Conservation (phyloP, 139 green algal species). For the Gonium pectorale region DNA sequence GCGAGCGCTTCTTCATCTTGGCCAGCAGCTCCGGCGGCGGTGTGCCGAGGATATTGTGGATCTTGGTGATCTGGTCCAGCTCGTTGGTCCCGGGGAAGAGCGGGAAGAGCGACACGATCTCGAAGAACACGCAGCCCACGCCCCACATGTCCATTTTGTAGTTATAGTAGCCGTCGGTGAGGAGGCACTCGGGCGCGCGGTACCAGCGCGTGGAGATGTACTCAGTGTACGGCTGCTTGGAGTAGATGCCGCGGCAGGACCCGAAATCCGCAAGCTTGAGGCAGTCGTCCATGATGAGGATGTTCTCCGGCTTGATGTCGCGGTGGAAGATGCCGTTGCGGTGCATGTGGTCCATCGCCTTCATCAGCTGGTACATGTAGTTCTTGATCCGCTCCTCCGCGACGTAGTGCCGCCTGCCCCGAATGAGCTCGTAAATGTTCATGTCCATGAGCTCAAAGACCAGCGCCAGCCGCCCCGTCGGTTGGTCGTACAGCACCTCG, state of each 20-base stretch:
- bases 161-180: slow-evolving; percentile 92
- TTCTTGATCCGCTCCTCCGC: slow-evolving; percentile 81
- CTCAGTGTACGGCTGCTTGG: slow-evolving; percentile 90
- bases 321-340: slow-evolving; percentile 89
- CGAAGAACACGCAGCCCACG: slow-evolving; percentile 92
- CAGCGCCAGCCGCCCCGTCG: slow-evolving; percentile 86
- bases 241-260: slow-evolving; percentile 87
- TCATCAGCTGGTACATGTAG: slow-evolving; percentile 93
- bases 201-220: slow-evolving; percentile 90
- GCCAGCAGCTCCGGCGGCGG: slow-evolving; percentile 79
- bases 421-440: slow-evolving; percentile 85
- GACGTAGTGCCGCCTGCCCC: slow-evolving; percentile 85
- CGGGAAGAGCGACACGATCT: slow-evolving; percentile 83
- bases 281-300: slow-evolving; percentile 90
- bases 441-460: slow-evolving; percentile 94
- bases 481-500: slow-evolving; percentile 92
- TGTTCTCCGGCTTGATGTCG: slow-evolving; percentile 94
- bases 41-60: slow-evolving; percentile 87
- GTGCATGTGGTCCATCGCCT: slow-evolving; percentile 92
- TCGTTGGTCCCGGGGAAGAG: slow-evolving; percentile 87
- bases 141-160: slow-evolving; percentile 96
- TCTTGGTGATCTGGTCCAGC: slow-evolving; percentile 90
- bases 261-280: slow-evolving; percentile 91
- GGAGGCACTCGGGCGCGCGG: slow-evolving; percentile 86
- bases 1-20: slow-evolving; percentile 79